Base-by-base conservation (phyloP, 768 basidiomycete genomes). In the Xanthoconium purpureum region DNA sequence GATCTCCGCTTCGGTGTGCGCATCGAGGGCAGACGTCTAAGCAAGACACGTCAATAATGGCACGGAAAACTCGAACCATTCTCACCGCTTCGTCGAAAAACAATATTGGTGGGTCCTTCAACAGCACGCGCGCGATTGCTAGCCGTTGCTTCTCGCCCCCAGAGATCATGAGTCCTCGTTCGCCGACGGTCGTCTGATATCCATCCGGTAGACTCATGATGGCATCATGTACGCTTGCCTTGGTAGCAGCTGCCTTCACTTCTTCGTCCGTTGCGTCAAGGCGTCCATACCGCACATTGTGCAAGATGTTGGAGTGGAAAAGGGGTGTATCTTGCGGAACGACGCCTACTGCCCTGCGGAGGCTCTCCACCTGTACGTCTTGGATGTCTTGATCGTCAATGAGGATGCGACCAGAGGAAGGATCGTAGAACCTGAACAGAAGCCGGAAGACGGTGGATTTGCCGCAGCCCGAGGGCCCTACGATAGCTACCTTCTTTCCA, bases 261-360 rank as follows among this genome's bases (percentile, higher is more conserved):
- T 98, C 89, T 54, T 91, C 91, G 60, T 98, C 94, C 2, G 77
- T 88, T 46, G 95, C 96, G 54, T 87, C 84, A 30, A 98, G 73
- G 24, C 88, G 78, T 1, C 97, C 97, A 69, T 99, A 99, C 13
- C 95, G 80, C 46, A 99, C 84, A 66, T 99, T 99, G 69, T 98
- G 93, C 80, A 97, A 77, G 45, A 98, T 87, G 67, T 98, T 88
- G 6, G 91, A 87, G 71, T 99, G 95, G 80, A 99, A 98, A 4
- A 99, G 77, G 1, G 97, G 96, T 15, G 96, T 99, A 65, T 99
- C 97, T 71, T 99, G 96, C 1, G 97, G 97, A 1, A 99, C 97
- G 17, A 98, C 93, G 3, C 96, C 97, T 32, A 99, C 88, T 4
- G 79, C 74, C 44, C 74, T 75, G 17, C 97, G 82, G 1, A 98